Conservation (phyloP, 1,139 yeast genomes). For the Pichia sp. region DNA sequence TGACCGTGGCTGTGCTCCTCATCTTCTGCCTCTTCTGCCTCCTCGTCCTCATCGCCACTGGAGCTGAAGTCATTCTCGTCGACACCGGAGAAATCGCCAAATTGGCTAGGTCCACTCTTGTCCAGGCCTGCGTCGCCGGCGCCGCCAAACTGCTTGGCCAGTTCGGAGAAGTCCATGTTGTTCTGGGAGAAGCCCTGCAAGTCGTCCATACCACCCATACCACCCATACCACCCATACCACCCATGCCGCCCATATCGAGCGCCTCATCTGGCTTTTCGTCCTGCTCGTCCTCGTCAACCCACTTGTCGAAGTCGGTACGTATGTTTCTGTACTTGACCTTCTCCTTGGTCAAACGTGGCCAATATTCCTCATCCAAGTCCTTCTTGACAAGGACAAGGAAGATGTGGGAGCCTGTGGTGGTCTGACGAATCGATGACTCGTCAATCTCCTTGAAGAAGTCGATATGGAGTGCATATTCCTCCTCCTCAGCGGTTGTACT, state of each 20-base stretch:
- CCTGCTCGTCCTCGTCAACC: constrained; percentile 95
- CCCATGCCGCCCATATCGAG: not conserved
- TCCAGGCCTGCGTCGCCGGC: constrained; percentile 13
- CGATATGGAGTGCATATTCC: constrained; percentile 58
- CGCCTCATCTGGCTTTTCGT: constrained; percentile 47
- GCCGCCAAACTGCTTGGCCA: constrained; percentile 27
- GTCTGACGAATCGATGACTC: constrained; percentile 56
- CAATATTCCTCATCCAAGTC: constrained; percentile 65
- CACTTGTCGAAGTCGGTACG: constrained; percentile 96
- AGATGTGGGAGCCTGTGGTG: constrained; percentile 69
- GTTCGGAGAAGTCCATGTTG: constrained; percentile 26
- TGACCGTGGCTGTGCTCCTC: constrained; percentile 9
- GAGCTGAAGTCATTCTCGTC: constrained; percentile 25
- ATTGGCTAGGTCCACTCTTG: constrained; percentile 15
- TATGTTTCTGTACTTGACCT: constrained; percentile 64
- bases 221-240: too few species aligned
- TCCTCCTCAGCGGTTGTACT: constrained; percentile 49
- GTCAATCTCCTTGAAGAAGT: constrained; percentile 70
- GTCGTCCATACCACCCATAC: constrained; percentile 12
- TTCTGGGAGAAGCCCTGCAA: constrained; percentile 19
- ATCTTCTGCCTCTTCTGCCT: constrained; percentile 15
- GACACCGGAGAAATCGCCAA: constrained; percentile 14
- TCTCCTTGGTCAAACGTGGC: constrained; percentile 85
- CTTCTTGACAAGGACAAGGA: constrained; percentile 69
- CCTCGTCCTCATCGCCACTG: constrained; percentile 30